Percentiles rank a stretch among this genome's conserved stretches.
phyloP scores from a whole-genome alignment of 495 filamentous ascomycete genomes.

The Penicillium goetzii region DNA sequence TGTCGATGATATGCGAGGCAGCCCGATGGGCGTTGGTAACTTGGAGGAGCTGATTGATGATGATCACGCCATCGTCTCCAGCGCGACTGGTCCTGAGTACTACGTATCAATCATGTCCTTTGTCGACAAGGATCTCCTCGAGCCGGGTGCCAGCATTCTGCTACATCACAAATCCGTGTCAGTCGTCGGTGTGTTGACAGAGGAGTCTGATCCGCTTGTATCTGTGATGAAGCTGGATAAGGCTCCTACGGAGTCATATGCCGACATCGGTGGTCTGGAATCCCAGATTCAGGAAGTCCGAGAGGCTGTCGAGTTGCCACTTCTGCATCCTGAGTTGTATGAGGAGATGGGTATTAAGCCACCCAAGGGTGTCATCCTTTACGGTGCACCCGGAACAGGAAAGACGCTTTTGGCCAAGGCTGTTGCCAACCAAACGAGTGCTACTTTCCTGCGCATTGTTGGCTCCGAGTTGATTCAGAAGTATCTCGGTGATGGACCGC shows the following conservation, averaged over 20 bases:
- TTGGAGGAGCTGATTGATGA: constrained; percentile 99
- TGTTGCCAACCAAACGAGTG: constrained; percentile 97
- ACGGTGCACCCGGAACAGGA: constrained; percentile 95
- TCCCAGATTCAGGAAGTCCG: constrained; percentile 96
- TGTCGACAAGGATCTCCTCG: constrained; percentile 97
- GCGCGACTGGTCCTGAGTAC: constrained; percentile 96
- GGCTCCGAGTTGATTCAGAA: constrained; percentile 99
- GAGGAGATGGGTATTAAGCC: constrained; percentile 99
- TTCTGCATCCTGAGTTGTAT: constrained; percentile 96
- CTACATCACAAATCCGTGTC: constrained; percentile 98
- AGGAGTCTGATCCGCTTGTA: constrained; percentile 93
- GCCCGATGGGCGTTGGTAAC: constrained; percentile 97
- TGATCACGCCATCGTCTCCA: constrained; percentile 98
- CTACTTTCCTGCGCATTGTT: constrained; percentile 97
- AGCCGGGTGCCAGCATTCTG: constrained; percentile 93
- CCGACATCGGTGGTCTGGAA: constrained; percentile 96
- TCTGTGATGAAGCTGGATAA: constrained; percentile 99
- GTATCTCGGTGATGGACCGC: constrained; percentile 94
- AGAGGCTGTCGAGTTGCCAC: constrained; percentile 93
- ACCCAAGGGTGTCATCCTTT: constrained; percentile 98
- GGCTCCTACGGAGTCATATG: constrained; percentile 96
- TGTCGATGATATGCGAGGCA: constrained; percentile 98
- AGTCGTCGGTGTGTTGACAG: constrained; percentile 95
- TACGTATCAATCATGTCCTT: constrained; percentile 99
- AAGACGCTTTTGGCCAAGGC: constrained; percentile 98